Percentiles rank a stretch among this genome's conserved stretches.
Evolutionary conservation across 176 grass and related monocot species (phyloP).

Genomic region (Aegilops speltoides): DNA sequence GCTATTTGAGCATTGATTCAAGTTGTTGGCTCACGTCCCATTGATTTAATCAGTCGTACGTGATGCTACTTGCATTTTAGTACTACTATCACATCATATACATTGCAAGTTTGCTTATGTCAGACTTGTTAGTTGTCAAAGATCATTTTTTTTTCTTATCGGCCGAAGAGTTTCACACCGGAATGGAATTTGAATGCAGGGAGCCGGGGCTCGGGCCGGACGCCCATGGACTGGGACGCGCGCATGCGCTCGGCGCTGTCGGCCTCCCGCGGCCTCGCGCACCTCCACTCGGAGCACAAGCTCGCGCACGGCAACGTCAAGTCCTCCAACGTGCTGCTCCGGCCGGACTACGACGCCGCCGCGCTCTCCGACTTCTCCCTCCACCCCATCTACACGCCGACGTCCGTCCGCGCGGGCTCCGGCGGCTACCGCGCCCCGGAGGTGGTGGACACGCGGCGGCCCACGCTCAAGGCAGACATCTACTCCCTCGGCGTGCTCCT

Average conservation of each 20-base stretch:
- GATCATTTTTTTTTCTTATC: too few species aligned
- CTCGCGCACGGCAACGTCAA: constrained; percentile 87
- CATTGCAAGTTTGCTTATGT: neutral
- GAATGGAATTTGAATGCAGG: constrained; percentile 44
- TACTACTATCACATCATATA: too few species aligned
- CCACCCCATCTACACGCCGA: constrained; percentile 61
- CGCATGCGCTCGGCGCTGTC: constrained; percentile 73
- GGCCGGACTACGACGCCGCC: constrained; percentile 59
- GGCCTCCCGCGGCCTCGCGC: constrained; percentile 67
- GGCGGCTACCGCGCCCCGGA: constrained; percentile 86
- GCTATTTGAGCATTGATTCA: neutral
- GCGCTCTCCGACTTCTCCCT: constrained; percentile 74
- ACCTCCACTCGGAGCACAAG: constrained; percentile 65
- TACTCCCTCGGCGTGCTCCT: constrained; percentile 91
- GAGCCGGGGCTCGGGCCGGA: constrained; percentile 68
- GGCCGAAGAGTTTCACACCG: too few species aligned
- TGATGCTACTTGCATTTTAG: too few species aligned
- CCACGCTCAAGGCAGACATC: constrained; percentile 76
- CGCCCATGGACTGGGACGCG: constrained; percentile 92
- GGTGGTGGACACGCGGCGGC: constrained; percentile 68
- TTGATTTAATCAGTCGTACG: too few species aligned
- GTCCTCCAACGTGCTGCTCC: constrained; percentile 91
- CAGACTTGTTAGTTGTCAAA: neutral
- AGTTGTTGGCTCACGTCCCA: too few species aligned
- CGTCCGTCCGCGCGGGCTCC: constrained; percentile 31